Conservation (phyloP, 306 rosid genomes). For the Alnus glutinosa region DNA sequence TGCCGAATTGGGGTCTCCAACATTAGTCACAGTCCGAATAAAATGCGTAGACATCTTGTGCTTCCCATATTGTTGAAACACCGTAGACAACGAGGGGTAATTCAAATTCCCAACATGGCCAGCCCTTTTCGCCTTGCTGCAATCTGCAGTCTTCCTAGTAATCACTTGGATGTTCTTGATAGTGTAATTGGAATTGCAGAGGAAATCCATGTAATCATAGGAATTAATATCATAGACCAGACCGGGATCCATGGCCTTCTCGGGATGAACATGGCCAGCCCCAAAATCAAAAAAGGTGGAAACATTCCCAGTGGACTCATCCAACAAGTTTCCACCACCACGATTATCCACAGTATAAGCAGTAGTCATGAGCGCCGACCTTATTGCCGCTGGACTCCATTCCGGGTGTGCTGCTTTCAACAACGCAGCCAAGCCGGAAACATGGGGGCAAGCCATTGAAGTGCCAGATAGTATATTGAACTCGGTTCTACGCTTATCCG, state of each 20-base stretch:
- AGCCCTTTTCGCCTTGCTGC: slow-evolving; percentile 64
- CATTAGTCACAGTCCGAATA: slow-evolving; percentile 81
- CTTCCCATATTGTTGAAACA: slow-evolving; percentile 80
- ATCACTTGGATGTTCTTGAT: slow-evolving; percentile 56
- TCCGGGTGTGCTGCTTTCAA: slow-evolving; percentile 88
- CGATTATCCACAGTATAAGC: slow-evolving; percentile 72
- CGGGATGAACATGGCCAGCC: slow-evolving; percentile 85
- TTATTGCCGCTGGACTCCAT: slow-evolving; percentile 88
- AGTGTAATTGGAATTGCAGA: slow-evolving; percentile 83
- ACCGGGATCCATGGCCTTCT: slow-evolving; percentile 85
- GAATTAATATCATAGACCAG: slow-evolving; percentile 59
- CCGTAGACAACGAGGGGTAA: slow-evolving; percentile 75
- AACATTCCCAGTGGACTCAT: slow-evolving; percentile 80
- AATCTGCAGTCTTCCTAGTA: slow-evolving; percentile 69
- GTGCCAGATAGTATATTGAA: slow-evolving; percentile 87
- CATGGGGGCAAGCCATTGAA: slow-evolving; percentile 97
- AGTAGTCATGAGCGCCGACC: slow-evolving; percentile 84
- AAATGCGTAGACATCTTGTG: slow-evolving; percentile 77
- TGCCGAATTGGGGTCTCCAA: slow-evolving; percentile 69
- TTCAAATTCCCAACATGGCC: slow-evolving; percentile 85
- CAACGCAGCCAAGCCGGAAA: slow-evolving; percentile 84
- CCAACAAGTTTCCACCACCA: slow-evolving; percentile 60
- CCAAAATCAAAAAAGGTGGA: slow-evolving; percentile 76
- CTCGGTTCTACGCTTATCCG: slow-evolving; percentile 65
- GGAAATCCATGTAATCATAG: slow-evolving; percentile 74